phyloP scores from a whole-genome alignment of 768 basidiomycete species.

The Ramaria sp. region DNA sequence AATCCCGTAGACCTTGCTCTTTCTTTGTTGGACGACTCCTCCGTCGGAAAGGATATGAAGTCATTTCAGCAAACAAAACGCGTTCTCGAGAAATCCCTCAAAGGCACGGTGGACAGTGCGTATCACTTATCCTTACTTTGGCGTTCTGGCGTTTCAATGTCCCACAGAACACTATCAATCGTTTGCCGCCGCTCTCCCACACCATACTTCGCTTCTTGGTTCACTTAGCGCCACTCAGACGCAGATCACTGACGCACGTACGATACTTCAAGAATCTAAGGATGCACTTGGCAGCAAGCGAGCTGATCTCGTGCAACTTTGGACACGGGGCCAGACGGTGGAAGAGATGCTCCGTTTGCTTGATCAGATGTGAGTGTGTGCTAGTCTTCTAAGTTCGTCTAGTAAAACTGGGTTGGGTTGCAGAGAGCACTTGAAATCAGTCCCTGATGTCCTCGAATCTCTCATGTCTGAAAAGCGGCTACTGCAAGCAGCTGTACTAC shows the following conservation, averaged over 20 bases:
- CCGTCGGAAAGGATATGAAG: constrained; percentile 59
- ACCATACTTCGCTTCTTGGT: constrained; percentile 68
- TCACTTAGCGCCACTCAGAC: constrained; percentile 65
- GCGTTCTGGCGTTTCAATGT: constrained; percentile 9
- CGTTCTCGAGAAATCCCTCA: constrained; percentile 68
- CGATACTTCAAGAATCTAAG: constrained; percentile 65
- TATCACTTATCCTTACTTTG: constrained; percentile 15
- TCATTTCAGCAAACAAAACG: constrained; percentile 71
- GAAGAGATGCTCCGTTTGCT: constrained; percentile 94
- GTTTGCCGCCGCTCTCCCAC: constrained; percentile 88
- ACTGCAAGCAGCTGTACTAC: constrained; percentile 76
- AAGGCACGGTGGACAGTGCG: constrained; percentile 83
- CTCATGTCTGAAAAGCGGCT: constrained; percentile 94
- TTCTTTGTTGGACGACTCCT: constrained; percentile 71
- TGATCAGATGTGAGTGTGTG: constrained; percentile 73
- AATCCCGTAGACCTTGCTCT: constrained; percentile 91
- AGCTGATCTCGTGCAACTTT: constrained; percentile 82
- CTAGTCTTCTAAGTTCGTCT: not conserved
- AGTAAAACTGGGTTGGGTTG: constrained; percentile 12
- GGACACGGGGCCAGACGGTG: constrained; percentile 80
- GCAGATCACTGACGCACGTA: constrained; percentile 63
- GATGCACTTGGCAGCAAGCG: constrained; percentile 72
- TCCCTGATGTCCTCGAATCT: constrained; percentile 87
- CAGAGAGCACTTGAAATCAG: constrained; percentile 82
- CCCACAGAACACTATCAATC: constrained; percentile 81